Percentiles rank a stretch among this genome's conserved stretches.
phyloP scores from a whole-genome alignment of 2,329 filamentous ascomycete genomes.

The Xylariaceae sp. region DNA sequence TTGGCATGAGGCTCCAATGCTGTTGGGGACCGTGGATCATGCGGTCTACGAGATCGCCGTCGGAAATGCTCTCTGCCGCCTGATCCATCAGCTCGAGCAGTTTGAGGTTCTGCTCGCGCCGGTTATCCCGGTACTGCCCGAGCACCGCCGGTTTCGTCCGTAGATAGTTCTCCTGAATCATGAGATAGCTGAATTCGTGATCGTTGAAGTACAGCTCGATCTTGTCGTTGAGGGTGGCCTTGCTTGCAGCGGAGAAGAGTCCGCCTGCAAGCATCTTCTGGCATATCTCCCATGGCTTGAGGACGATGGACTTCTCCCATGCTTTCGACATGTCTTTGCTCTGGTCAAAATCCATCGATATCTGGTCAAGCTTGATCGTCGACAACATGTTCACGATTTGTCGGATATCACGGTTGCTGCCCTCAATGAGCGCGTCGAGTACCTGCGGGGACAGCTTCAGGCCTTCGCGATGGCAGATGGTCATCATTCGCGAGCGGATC shows the following conservation, averaged over 20 bases:
- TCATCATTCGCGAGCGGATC: constrained; percentile 87
- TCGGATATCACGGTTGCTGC: constrained; percentile 89
- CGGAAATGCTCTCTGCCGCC: constrained; percentile 92
- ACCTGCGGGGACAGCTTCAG: constrained; percentile 78
- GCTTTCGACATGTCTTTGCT: constrained; percentile 93
- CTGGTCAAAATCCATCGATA: constrained; percentile 73
- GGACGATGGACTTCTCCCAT: constrained; percentile 94
- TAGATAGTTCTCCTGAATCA: constrained; percentile 98
- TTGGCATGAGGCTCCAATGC: constrained; percentile 97
- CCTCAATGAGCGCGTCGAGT: constrained; percentile 90
- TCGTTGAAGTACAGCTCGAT: constrained; percentile 99
- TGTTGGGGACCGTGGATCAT: constrained; percentile 99
- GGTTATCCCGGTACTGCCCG: constrained; percentile 50
- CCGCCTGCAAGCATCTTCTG: constrained; percentile 85
- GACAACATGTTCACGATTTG: constrained; percentile 99
- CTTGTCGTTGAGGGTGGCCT: constrained; percentile 89
- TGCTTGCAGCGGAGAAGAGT: constrained; percentile 78
- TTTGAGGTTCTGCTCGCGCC: constrained; percentile 70
- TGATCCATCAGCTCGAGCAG: constrained; percentile 79
- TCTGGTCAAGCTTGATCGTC: constrained; percentile 82
- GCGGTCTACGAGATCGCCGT: constrained; percentile 89
- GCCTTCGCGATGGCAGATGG: constrained; percentile 87
- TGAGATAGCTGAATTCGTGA: constrained; percentile 93
- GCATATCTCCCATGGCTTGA: constrained; percentile 98
- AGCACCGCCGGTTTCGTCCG: constrained; percentile 69